Base-by-base conservation (phyloP, 345 rosid species). In the Hibiscus trionum region DNA sequence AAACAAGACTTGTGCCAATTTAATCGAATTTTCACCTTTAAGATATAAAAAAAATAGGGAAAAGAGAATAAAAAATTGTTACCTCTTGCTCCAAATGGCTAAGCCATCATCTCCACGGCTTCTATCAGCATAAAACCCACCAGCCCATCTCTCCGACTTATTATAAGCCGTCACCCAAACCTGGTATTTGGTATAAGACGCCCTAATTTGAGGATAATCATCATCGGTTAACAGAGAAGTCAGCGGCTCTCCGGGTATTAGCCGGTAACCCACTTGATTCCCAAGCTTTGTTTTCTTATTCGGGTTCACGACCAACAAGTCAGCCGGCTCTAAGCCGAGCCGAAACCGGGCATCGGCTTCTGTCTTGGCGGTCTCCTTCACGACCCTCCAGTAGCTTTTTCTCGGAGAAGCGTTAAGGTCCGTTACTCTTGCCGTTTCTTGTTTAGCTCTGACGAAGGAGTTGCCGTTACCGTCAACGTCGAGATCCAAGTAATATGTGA, bases 101-200 rank as follows among this genome's bases (percentile, higher is more conserved):
- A 90, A 85, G 7, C 89, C 90, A 24, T 92, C 96, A 4, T 90
- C 92, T 4, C 97, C 96, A 3, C 72, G 86, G 79, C 91, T 92
- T 76, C 86, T 62, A 69, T 90, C 94, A 7, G 87, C 77, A 8
- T 84, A 90, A 73, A 84, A 86, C 31, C 96, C 97, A 66, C 87
- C 93, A 0, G 91, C 89, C 97, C 97, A 92, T 75, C 87, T 85
- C 83, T 92, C 94, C 3, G 90, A 87, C 85, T 79, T 84, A 83
- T 90, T 86, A 79, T 90, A 86, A 26, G 91, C 90, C 3, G 96
- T 90, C 24, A 85, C 90, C 94, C 96, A 92, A 53, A 87, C 75
- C 61, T 91, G 93, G 62, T 85, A 87, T 19, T 84, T 83, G 0
- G 87, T 84, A 64, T 88, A 87, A 21, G 83, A 82, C 1, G 87